A percentile compares a stretch with the other conserved stretches of the same genome.
Evolutionary conservation across 192 early-diverging fungal genomes (phyloP).

Genomic region (Haplosporangium gracile): DNA sequence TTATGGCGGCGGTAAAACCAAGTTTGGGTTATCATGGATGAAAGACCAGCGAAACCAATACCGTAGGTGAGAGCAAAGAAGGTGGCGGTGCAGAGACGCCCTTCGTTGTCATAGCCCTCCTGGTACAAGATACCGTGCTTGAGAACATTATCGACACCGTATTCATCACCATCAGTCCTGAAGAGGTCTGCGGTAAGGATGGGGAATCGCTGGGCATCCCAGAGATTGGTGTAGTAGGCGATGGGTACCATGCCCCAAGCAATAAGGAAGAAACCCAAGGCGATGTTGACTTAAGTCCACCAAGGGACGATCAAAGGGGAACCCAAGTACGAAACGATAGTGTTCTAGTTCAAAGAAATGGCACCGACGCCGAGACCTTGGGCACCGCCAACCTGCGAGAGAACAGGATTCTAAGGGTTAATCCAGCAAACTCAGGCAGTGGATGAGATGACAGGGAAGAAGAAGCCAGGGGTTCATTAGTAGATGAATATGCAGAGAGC

Average conservation of each 20-base stretch:
- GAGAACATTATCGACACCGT: too few relatives aligned
- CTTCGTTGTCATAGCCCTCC: slow-evolving; percentile 53
- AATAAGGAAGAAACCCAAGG: slow-evolving; percentile 66
- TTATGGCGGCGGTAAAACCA: slow-evolving; percentile 69
- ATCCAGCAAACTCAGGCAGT: slow-evolving; percentile 26
- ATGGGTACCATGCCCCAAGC: slow-evolving; percentile 77
- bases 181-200: slow-evolving; percentile 49
- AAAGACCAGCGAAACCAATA: slow-evolving; percentile 65
- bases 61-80: slow-evolving; percentile 63
- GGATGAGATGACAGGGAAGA: slow-evolving; percentile 46
- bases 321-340: slow-evolving; percentile 36
- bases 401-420: neutral
- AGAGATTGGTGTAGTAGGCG: slow-evolving; percentile 70
- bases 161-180: slow-evolving; percentile 26
- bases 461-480: slow-evolving; percentile 53
- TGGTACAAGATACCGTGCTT: slow-evolving; percentile 31
- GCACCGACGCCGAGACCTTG: slow-evolving; percentile 74
- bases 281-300: slow-evolving; percentile 71
- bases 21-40: slow-evolving; percentile 68
- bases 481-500: slow-evolving; percentile 53
- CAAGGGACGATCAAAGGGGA: slow-evolving; percentile 46
- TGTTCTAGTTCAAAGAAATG: slow-evolving; percentile 77
- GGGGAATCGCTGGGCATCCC: slow-evolving; percentile 55
- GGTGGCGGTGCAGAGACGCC: slow-evolving; percentile 58
- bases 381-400: slow-evolving; percentile 58